Evolutionary conservation across 2,329 filamentous ascomycete genomes (phyloP).

Genomic region (Botrytis tulipae): DNA sequence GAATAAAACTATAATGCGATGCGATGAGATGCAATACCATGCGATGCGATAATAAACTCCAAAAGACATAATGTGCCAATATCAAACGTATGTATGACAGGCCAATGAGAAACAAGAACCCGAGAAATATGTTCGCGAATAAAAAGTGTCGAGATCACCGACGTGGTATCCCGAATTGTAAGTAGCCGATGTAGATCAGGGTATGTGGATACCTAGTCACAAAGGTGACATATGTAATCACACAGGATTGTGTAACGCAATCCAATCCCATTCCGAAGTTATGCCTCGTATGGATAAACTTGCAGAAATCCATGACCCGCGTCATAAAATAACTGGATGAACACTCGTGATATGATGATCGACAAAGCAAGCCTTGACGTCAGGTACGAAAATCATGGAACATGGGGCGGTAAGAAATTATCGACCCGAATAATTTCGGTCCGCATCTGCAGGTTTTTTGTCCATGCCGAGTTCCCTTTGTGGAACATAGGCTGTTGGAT

Average conservation of each 20-base stretch:
- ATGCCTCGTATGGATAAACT: not conserved
- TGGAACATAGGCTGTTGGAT: not conserved
- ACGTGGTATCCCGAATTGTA: not conserved
- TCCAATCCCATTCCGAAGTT: not conserved
- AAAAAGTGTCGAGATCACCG: not conserved
- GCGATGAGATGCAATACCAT: not conserved
- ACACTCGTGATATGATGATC: not conserved
- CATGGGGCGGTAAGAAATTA: not conserved
- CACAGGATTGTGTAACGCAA: not conserved
- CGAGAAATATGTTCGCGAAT: not conserved
- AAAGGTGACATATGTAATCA: not conserved
- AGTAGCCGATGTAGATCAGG: not conserved
- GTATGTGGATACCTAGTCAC: not conserved
- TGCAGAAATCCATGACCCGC: not conserved
- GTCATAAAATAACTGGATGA: constrained; percentile 1
- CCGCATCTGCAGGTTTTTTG: not conserved
- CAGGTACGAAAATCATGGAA: not conserved
- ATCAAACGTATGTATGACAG: not conserved
- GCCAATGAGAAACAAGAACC: not conserved
- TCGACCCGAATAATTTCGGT: not conserved
- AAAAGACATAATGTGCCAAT: not conserved
- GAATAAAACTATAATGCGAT: not conserved
- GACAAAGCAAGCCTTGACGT: not conserved
- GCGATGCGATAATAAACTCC: not conserved
- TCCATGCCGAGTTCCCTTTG: not conserved